Percentiles rank a stretch among this genome's conserved stretches.
phyloP scores from a whole-genome alignment of 805 yeast genomes.

The Cyberlindnera veronae region DNA sequence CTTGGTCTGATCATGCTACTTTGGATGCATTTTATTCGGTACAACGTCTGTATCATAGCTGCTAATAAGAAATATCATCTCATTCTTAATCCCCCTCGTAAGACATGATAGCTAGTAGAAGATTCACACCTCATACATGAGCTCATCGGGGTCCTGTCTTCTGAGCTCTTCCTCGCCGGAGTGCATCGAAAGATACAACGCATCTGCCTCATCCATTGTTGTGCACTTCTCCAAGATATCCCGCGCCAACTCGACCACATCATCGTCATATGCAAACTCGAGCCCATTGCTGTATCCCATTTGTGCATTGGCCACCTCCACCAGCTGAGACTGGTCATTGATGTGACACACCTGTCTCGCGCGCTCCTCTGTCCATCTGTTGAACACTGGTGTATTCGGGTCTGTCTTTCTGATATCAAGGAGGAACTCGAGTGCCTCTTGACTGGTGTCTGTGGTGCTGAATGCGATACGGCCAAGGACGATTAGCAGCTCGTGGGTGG shows the following conservation, averaged over 20 bases:
- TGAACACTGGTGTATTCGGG: slow-evolving; percentile 33
- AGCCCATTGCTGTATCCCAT: slow-evolving; percentile 52
- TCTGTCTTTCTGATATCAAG: slow-evolving; percentile 33
- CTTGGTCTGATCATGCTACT: not conserved
- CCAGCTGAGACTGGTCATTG: slow-evolving; percentile 24
- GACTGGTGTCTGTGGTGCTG: slow-evolving; percentile 40
- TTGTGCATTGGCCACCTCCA: slow-evolving; percentile 34
- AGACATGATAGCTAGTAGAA: not conserved
- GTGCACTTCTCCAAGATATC: slow-evolving; percentile 64
- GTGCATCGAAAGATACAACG: slow-evolving; percentile 59
- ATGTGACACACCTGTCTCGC: slow-evolving; percentile 37
- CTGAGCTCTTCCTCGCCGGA: not conserved
- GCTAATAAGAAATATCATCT: slow-evolving; percentile 1
- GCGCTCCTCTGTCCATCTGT: slow-evolving; percentile 41
- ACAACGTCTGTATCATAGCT: slow-evolving; percentile 10
- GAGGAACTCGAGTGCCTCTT: slow-evolving; percentile 37
- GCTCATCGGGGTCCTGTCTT: not conserved
- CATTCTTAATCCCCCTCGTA: not conserved
- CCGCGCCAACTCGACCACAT: slow-evolving; percentile 64
- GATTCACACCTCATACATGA: not conserved
- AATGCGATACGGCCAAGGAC: slow-evolving; percentile 52
- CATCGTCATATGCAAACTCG: slow-evolving; percentile 58
- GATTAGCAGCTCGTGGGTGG: slow-evolving; percentile 44
- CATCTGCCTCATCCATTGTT: slow-evolving; percentile 78
- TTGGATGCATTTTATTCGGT: not conserved